These are phyloP conservation scores for Xylariaceae sp. DNA, from an alignment of 2,329 filamentous ascomycete species.

Conservation along the genomic window DNA sequence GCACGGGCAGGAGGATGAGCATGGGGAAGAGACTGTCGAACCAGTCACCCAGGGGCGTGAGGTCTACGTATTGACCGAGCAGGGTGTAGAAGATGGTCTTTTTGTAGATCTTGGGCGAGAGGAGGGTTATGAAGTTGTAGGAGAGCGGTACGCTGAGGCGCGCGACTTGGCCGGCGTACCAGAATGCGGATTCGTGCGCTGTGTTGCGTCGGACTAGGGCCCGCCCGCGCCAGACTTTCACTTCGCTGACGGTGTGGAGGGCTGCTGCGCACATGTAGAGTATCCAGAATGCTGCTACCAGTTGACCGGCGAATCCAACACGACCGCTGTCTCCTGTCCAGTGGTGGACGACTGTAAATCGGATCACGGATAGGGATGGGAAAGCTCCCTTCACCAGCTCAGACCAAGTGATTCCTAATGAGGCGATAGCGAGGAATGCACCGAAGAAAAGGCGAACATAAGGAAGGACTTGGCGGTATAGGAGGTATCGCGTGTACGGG, in stretches of 20 bases:
- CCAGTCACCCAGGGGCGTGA: constrained; percentile 74
- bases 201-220: constrained; percentile 88
- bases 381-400: constrained; percentile 82
- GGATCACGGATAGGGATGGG: constrained; percentile 66
- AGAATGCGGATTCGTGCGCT: constrained; percentile 87
- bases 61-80: constrained; percentile 73
- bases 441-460: constrained; percentile 60
- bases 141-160: constrained; percentile 86
- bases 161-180: constrained; percentile 91
- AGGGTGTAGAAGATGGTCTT: constrained; percentile 84
- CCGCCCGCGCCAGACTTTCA: constrained; percentile 95
- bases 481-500: constrained; percentile 74
- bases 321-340: constrained; percentile 65
- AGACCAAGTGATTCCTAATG: constrained; percentile 83
- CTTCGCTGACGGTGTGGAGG: constrained; percentile 79
- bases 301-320: constrained; percentile 80
- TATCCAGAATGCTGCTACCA: constrained; percentile 82
- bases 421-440: constrained; percentile 66
- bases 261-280: constrained; percentile 94
- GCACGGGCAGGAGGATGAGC: constrained; percentile 78
- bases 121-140: constrained; percentile 94
- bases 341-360: constrained; percentile 66
- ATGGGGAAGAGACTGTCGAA: constrained; percentile 88
- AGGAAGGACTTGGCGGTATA: constrained; percentile 70
- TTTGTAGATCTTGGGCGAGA: constrained; percentile 65